These are phyloP conservation scores for Ceratocystis smalleyi DNA, from an alignment of 2,329 filamentous ascomycete genomes.

Conservation along the genomic window DNA sequence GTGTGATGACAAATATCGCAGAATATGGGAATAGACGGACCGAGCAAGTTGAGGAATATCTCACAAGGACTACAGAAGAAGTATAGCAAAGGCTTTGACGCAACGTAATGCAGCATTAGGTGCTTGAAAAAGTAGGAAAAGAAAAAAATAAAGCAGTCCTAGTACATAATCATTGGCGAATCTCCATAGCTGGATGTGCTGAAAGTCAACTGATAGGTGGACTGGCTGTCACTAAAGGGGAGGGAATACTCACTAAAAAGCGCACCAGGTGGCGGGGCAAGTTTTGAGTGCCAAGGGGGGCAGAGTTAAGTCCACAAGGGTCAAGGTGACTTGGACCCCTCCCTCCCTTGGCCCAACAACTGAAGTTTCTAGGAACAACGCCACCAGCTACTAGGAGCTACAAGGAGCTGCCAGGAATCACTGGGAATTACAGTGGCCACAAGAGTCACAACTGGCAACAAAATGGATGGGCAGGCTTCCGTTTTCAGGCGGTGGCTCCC, in stretches of 20 bases:
- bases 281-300: background rate
- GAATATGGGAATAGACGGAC: background rate
- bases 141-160: background rate
- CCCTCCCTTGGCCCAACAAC: background rate
- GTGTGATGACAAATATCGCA: background rate
- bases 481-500: slow-evolving; percentile 10
- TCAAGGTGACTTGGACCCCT: background rate
- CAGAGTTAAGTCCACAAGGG: background rate
- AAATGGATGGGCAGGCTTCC: slow-evolving; percentile 2
- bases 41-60: no score
- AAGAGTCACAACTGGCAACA: background rate
- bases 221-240: background rate
- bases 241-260: background rate
- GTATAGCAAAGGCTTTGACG: background rate
- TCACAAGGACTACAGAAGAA: background rate
- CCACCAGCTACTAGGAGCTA: background rate
- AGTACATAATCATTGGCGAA: background rate
- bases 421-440: slow-evolving; percentile 12
- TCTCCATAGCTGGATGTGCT: background rate
- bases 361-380: no score
- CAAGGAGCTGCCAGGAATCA: background rate
- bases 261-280: background rate
- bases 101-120: background rate
- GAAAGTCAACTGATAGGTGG: background rate
- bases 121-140: no score